Evolutionary conservation across 148 eudicot species (phyloP).

Genomic region (Vaccinium macrocarpon): DNA sequence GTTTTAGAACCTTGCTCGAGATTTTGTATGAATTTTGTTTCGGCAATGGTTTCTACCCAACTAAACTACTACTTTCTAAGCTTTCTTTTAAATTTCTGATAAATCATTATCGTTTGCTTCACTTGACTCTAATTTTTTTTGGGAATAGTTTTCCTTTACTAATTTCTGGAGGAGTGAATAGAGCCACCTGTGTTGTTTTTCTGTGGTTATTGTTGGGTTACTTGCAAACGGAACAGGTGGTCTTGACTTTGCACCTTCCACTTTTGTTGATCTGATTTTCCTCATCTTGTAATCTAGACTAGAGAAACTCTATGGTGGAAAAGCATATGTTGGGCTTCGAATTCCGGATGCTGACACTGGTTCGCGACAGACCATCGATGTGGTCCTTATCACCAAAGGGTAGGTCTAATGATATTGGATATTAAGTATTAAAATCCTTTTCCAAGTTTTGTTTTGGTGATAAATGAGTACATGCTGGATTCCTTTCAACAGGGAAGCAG

Average conservation of each 20-base stretch:
- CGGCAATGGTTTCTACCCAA: too few species aligned
- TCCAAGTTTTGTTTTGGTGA: neutral
- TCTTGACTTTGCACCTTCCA: neutral
- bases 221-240: neutral
- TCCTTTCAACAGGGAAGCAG: slow-evolving; percentile 49
- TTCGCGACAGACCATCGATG: slow-evolving; percentile 59
- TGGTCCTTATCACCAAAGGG: slow-evolving; percentile 68
- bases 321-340: slow-evolving; percentile 69
- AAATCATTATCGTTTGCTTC: too few species aligned
- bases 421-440: neutral
- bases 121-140: neutral
- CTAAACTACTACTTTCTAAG: too few species aligned
- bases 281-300: slow-evolving; percentile 33
- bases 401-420: slow-evolving; percentile 15
- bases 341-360: slow-evolving; percentile 81
- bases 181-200: neutral
- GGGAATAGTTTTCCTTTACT: too few species aligned
- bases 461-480: neutral
- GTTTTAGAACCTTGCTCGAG: too few species aligned
- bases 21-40: too few species aligned
- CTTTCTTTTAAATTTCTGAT: too few species aligned
- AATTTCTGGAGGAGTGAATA: too few species aligned
- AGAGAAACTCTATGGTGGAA: slow-evolving; percentile 70
- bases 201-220: neutral
- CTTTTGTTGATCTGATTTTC: neutral